A percentile compares a stretch with the other conserved stretches of the same genome.
Conservation (phyloP, 306 rosid genomes). For the Inga laurina region DNA sequence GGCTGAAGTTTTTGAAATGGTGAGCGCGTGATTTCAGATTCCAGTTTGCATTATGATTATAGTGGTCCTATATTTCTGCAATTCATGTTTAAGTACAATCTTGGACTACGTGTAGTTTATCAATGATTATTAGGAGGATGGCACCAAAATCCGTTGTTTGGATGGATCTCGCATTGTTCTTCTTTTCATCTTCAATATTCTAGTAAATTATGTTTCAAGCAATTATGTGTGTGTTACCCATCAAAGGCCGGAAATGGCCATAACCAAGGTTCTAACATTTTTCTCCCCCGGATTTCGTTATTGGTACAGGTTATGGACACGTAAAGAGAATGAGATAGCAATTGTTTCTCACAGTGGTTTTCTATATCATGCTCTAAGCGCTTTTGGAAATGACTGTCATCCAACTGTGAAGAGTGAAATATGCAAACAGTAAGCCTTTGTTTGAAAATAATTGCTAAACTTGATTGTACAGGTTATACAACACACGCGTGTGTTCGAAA, state of each 20-base stretch:
- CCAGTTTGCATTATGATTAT: neutral
- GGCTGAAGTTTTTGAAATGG: conserved; percentile 81
- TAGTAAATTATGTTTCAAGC: neutral
- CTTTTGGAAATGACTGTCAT: conserved; percentile 89
- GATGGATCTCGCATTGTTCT: conserved; percentile 4
- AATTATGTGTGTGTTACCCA: neutral
- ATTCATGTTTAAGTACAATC: neutral
- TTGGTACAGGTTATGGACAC: conserved; percentile 86
- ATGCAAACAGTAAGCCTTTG: conserved; percentile 60
- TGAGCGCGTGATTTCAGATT: conserved; percentile 33
- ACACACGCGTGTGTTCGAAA: neutral
- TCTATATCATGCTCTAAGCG: conserved; percentile 60
- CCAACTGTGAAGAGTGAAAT: conserved; percentile 70
- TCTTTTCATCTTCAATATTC: neutral
- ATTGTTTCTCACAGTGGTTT: conserved; percentile 81
- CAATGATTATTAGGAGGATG: conserved; percentile 10
- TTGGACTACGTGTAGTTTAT: neutral
- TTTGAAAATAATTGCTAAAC: neutral
- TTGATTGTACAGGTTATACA: conserved; percentile 8
- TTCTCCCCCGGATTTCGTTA: neutral
- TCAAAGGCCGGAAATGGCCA: conserved; percentile 16
- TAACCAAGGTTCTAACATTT: neutral
- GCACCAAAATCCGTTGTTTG: neutral
- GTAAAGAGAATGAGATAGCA: conserved; percentile 90
- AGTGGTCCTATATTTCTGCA: conserved; percentile 9